A percentile compares a stretch with the other conserved stretches of the same genome.
phyloP scores from a whole-genome alignment of 75 land plant species.

The Pinus taeda region DNA sequence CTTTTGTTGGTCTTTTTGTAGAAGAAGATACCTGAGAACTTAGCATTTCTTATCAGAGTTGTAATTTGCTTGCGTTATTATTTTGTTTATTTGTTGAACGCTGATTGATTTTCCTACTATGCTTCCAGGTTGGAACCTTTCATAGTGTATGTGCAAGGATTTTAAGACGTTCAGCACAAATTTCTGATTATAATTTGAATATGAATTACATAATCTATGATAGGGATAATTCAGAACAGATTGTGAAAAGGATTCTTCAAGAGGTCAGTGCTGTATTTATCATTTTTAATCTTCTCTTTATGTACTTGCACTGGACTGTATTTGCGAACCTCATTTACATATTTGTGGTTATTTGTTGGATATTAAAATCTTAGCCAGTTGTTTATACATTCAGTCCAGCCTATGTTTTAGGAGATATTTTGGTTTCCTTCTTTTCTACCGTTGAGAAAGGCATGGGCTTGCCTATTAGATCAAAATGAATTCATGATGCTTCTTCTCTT shows the following conservation, averaged over 20 bases:
- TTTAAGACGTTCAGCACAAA: conserved; percentile 8
- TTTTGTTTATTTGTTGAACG: no score
- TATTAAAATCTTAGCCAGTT: no score
- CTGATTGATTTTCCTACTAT: neutral
- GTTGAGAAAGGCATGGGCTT: neutral
- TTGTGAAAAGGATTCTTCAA: conserved; percentile 15
- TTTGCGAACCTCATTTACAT: no score
- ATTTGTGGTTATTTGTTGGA: no score
- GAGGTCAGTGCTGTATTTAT: neutral
- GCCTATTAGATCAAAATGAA: neutral
- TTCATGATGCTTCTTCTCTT: neutral
- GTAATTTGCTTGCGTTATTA: no score
- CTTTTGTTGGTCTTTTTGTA: no score
- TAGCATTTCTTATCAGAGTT: no score
- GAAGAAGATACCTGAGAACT: no score
- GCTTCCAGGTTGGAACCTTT: conserved; percentile 23
- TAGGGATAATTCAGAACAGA: conserved; percentile 11
- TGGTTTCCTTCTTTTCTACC: neutral
- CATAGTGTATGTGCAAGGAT: conserved; percentile 25
- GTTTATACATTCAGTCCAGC: neutral
- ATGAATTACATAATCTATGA: conserved; percentile 18
- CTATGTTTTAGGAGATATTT: neutral
- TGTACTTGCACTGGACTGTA: no score
- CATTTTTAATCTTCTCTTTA: no score
- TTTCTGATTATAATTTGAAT: conserved; percentile 13